Base-by-base conservation (phyloP, 805 yeast species). In the Cyberlindnera petersonii region DNA sequence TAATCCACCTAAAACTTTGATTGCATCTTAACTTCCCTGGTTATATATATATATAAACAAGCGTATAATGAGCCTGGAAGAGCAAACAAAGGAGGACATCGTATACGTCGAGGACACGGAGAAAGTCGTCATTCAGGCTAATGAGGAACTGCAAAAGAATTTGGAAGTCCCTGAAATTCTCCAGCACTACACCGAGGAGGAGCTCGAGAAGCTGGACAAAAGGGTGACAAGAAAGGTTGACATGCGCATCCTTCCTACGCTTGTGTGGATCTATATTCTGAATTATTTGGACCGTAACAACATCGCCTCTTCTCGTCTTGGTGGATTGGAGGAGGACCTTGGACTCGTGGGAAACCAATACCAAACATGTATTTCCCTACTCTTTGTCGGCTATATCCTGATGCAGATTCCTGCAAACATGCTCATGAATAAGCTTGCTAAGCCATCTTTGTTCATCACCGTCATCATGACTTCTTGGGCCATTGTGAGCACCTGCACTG, bases 381-480 rank as follows among this genome's bases (percentile, higher is more conserved):
- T 54, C 68, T 74, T 45, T 35, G 70, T 69, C 15, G 79, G 79
- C 14, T 74, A 74, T 40, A 66, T 72, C 33, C 46, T 75, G 26
- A 77, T 76, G 24, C 75, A 70, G 43, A 61, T 74, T 21, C 79
- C 79, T 9, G 64, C 75, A 1, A 68, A 68, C 35, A 56, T 63
- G 52, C 49, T 73, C 9, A 50, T 72, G 36, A 70, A 66, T 47
- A 55, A 63, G 31, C 50, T 68, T 7, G 77, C 74, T 1, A 66
- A 62, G 40, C 82, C 84, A 1, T 66, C 77, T 0, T 38, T 72
- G 9, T 74, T 72, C 48, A 67, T 77, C 33, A 65, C 79, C 0
- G 42, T 54, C 9, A 65, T 72, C 30, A 73, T 75, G 77, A 61
- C 60, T 15, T 53, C 69, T 7, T 74, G 79, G 79, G 64, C 69